phyloP scores from a whole-genome alignment of 148 eudicot genomes.

The Chenopodium quinoa region DNA sequence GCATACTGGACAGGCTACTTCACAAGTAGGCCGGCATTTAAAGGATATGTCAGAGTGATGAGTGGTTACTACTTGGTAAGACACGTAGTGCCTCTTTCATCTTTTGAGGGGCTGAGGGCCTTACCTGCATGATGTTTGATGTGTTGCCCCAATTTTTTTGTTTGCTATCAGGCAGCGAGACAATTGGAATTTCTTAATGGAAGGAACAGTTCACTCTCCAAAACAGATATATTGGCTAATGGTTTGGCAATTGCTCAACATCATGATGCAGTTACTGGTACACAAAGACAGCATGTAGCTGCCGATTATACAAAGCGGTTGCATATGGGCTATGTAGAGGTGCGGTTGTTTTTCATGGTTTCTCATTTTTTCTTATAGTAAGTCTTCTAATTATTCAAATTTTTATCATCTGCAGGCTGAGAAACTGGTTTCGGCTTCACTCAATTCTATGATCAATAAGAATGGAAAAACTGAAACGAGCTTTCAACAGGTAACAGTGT shows the following conservation, averaged over 20 bases:
- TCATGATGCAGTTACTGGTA: constrained; percentile 84
- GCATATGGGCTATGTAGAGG: constrained; percentile 63
- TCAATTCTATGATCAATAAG: constrained; percentile 40
- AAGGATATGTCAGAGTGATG: constrained; percentile 66
- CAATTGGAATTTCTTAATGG: constrained; percentile 67
- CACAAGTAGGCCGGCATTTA: constrained; percentile 73
- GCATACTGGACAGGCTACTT: constrained; percentile 92
- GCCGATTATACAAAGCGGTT: constrained; percentile 67
- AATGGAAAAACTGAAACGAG: constrained; percentile 36
- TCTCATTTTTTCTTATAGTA: neutral
- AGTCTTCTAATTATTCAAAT: neutral
- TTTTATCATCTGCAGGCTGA: constrained; percentile 59
- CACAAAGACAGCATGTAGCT: constrained; percentile 72
- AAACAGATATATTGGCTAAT: constrained; percentile 55
- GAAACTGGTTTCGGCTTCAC: constrained; percentile 73
- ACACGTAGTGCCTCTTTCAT: neutral
- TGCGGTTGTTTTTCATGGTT: constrained; percentile 21
- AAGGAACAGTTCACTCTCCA: constrained; percentile 49
- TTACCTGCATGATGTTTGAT: constrained; percentile 1
- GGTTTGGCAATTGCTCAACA: constrained; percentile 80
- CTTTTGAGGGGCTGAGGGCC: constrained; percentile 1
- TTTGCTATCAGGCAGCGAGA: constrained; percentile 55
- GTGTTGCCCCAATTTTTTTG: neutral
- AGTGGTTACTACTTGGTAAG: constrained; percentile 69
- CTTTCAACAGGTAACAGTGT: constrained; percentile 66